These are phyloP conservation scores for Anthostomella pinea DNA, from an alignment of 2,329 filamentous ascomycete genomes.

Conservation along the genomic window DNA sequence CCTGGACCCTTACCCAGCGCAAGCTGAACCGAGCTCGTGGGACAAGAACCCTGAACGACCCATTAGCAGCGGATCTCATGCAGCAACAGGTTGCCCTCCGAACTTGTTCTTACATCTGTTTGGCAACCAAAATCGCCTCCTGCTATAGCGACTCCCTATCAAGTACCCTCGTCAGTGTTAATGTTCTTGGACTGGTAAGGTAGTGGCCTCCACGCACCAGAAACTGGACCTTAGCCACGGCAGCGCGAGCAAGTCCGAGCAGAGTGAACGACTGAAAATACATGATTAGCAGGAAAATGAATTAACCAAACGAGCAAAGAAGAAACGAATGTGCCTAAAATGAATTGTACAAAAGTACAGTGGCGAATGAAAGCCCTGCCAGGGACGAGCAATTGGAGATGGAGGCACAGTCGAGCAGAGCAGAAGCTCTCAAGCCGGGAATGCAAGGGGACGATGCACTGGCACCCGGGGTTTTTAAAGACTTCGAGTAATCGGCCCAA, in stretches of 20 bases:
- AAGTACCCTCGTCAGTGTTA: not conserved
- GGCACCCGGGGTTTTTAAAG: not conserved
- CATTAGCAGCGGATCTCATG: slow-evolving; percentile 4
- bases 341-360: slow-evolving; percentile 2
- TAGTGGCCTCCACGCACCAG: slow-evolving; percentile 24
- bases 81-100: not conserved
- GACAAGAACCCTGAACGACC: slow-evolving; percentile 37
- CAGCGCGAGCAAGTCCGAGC: slow-evolving; percentile 18
- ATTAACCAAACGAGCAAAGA: slow-evolving; percentile 11
- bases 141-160: slow-evolving; percentile 42
- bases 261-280: slow-evolving; percentile 21
- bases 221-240: slow-evolving; percentile 28
- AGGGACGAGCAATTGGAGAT: no score
- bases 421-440: not conserved
- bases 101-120: slow-evolving; percentile 37
- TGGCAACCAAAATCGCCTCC: slow-evolving; percentile 49
- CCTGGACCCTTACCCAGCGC: slow-evolving; percentile 38
- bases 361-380: slow-evolving; percentile 1
- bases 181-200: no score
- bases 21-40: slow-evolving; percentile 33
- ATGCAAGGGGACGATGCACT: not conserved
- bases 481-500: not conserved
- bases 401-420: not conserved
- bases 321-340: slow-evolving; percentile 12
- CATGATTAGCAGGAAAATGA: slow-evolving; percentile 25